Percentiles rank a stretch among this genome's conserved stretches.
Evolutionary conservation across 2,329 filamentous ascomycete genomes (phyloP).

Genomic region (Fusarium sp.): DNA sequence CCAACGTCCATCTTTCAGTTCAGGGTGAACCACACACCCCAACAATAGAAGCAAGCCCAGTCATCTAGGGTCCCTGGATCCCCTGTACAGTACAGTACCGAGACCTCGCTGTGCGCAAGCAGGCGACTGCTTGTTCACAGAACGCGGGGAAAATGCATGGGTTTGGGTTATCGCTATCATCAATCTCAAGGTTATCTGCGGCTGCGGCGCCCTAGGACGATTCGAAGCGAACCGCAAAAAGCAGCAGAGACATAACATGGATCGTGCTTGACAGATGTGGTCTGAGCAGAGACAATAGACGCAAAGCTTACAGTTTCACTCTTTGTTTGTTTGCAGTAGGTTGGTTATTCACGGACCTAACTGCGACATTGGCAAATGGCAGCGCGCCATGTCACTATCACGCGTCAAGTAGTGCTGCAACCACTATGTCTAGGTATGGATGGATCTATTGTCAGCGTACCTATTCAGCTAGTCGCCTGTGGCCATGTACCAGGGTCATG

Average conservation of each 20-base stretch:
- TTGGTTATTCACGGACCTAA: slow-evolving; percentile 19
- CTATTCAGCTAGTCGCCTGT: slow-evolving; percentile 5
- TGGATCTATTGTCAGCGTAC: background rate
- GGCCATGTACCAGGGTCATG: background rate
- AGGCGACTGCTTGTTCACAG: slow-evolving; percentile 22
- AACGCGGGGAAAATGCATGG: slow-evolving; percentile 41
- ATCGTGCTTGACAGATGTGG: slow-evolving; percentile 13
- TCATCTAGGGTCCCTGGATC: slow-evolving; percentile 22
- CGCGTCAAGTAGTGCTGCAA: slow-evolving; percentile 19
- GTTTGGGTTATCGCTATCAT: slow-evolving; percentile 17
- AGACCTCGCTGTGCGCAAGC: slow-evolving; percentile 23
- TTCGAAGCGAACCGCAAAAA: slow-evolving; percentile 29
- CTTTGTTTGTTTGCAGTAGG: slow-evolving; percentile 9
- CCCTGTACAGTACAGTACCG: background rate
- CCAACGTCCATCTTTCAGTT: slow-evolving; percentile 27
- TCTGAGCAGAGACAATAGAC: slow-evolving; percentile 15
- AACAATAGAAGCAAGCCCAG: slow-evolving; percentile 6
- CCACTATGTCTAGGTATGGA: background rate
- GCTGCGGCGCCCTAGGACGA: slow-evolving; percentile 28
- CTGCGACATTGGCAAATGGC: slow-evolving; percentile 34
- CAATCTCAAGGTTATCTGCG: background rate
- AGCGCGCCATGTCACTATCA: slow-evolving; percentile 42
- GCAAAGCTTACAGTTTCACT: slow-evolving; percentile 10
- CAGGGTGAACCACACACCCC: slow-evolving; percentile 34
- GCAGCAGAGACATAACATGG: slow-evolving; percentile 26